Evolutionary conservation across 2,329 filamentous ascomycete species (phyloP).

Genomic region (Apiospora aurea): DNA sequence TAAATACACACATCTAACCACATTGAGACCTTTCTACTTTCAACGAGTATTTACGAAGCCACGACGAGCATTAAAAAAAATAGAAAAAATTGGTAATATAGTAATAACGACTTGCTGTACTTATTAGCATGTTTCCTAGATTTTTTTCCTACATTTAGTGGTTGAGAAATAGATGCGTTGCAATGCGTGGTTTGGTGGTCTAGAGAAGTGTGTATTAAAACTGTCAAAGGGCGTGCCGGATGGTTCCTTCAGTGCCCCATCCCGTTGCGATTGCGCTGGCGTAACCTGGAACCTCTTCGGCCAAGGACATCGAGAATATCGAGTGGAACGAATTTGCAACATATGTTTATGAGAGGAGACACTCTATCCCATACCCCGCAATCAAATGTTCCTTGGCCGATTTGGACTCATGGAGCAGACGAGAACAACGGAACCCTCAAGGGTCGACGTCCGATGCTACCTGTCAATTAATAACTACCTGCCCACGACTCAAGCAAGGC

Average conservation of each 20-base stretch:
- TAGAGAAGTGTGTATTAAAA: too few relatives aligned
- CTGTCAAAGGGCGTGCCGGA: neutral
- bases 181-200: too few relatives aligned
- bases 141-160: too few relatives aligned
- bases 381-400: constrained; percentile 15
- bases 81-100: too few relatives aligned
- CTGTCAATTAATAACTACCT: neutral
- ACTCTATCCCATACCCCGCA: neutral
- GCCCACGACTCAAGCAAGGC: neutral
- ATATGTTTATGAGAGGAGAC: neutral
- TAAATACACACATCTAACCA: too few relatives aligned
- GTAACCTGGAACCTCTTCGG: neutral
- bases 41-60: too few relatives aligned
- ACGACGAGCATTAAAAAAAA: too few relatives aligned
- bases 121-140: too few relatives aligned
- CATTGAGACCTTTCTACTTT: too few relatives aligned
- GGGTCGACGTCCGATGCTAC: neutral
- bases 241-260: neutral
- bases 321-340: neutral
- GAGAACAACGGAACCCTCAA: neutral
- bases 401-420: constrained; percentile 5
- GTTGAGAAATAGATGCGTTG: too few relatives aligned
- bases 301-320: neutral
- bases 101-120: too few relatives aligned
- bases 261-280: neutral